Evolutionary conservation across 441 rosid genomes (phyloP).

Genomic region (Rhodomyrtus psidioides): DNA sequence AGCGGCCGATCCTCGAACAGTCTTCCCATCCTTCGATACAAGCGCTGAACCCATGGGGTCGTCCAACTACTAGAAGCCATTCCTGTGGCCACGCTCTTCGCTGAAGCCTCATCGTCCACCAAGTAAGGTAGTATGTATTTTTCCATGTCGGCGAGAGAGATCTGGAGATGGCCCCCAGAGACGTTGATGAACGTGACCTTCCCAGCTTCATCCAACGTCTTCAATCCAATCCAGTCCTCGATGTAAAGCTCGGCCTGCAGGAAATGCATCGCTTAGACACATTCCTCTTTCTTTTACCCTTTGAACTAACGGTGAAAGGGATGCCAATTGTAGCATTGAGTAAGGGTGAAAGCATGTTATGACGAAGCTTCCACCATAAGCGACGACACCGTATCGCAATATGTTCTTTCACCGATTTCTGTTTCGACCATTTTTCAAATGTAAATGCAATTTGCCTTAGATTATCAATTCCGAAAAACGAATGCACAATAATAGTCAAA

Average conservation of each 20-base stretch:
- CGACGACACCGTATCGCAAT: not conserved
- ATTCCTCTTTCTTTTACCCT: not conserved
- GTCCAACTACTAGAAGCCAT: too few relatives aligned
- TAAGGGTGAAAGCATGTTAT: not conserved
- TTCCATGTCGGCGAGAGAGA: too few relatives aligned
- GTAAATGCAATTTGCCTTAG: not conserved
- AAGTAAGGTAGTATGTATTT: too few relatives aligned
- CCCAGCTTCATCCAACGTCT: slow-evolving; percentile 66
- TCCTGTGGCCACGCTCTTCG: too few relatives aligned
- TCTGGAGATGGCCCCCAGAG: slow-evolving; percentile 56
- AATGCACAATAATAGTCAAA: not conserved
- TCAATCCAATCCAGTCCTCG: slow-evolving; percentile 86
- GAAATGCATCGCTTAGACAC: not conserved
- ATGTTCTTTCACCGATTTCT: not conserved
- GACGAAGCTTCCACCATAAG: not conserved
- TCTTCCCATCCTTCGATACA: too few relatives aligned
- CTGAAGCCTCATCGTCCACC: too few relatives aligned
- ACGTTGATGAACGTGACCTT: slow-evolving; percentile 61
- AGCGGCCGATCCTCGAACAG: too few relatives aligned
- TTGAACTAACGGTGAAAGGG: too few relatives aligned
- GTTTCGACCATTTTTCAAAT: not conserved
- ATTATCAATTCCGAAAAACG: not conserved
- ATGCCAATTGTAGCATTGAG: not conserved
- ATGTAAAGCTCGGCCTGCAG: slow-evolving; percentile 59
- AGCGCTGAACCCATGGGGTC: too few relatives aligned